A percentile compares a stretch with the other conserved stretches of the same genome.
phyloP scores from a whole-genome alignment of 2,329 filamentous ascomycete genomes.

The Neonectria sp. region DNA sequence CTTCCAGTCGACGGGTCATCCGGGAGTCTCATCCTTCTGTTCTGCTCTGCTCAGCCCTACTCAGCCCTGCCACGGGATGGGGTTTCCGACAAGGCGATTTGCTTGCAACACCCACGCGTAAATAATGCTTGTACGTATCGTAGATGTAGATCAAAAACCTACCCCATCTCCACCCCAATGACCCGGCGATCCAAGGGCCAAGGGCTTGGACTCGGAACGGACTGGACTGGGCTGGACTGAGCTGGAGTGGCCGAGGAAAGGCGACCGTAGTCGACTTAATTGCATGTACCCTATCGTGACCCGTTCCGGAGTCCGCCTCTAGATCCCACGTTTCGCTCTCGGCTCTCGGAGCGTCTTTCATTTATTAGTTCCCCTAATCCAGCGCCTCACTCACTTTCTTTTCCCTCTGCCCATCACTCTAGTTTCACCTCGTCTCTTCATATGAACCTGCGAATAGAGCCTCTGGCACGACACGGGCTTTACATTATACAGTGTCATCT shows the following conservation, averaged over 20 bases:
- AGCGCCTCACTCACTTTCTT: not conserved
- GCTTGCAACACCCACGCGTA: not conserved
- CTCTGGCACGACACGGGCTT: not conserved
- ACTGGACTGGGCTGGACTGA: constrained; percentile 7
- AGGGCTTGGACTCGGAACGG: constrained; percentile 16
- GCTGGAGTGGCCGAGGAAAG: not conserved
- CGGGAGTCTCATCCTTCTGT: not conserved
- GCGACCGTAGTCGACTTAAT: constrained; percentile 16
- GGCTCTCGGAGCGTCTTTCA: constrained; percentile 5
- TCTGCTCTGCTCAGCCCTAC: not conserved
- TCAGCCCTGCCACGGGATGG: not conserved
- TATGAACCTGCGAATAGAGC: not conserved
- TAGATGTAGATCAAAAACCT: constrained; percentile 1
- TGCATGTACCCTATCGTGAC: constrained; percentile 29
- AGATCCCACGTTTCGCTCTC: constrained; percentile 11
- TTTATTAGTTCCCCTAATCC: constrained; percentile 5
- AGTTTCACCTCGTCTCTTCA: not conserved
- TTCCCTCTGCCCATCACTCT: not conserved
- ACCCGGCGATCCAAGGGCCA: constrained; percentile 8
- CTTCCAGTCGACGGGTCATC: not conserved
- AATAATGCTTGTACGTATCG: not conserved
- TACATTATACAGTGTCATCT: not conserved
- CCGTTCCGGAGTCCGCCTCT: constrained; percentile 21
- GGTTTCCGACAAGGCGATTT: constrained; percentile 2
- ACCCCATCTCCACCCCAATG: constrained; percentile 21